Percentiles rank a stretch among this genome's conserved stretches.
Conservation (phyloP, 495 filamentous ascomycete genomes). For the Penicillium crystallinum region DNA sequence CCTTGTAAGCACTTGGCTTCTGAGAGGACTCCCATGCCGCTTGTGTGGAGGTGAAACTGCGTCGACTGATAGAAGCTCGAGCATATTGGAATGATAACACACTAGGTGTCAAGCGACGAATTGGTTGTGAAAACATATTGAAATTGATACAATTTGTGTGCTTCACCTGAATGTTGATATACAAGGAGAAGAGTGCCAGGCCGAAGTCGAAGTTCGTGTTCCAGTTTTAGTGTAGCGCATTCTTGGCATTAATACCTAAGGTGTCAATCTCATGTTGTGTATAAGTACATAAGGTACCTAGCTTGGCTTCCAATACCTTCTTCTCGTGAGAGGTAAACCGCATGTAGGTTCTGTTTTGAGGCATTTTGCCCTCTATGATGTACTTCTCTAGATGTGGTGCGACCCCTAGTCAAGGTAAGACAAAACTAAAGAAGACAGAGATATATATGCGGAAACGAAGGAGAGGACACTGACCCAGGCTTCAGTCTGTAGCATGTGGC, state of each 20-base stretch:
- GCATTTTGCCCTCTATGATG: too few species aligned
- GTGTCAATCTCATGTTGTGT: not conserved
- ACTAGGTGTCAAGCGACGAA: not conserved
- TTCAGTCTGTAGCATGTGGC: too few species aligned
- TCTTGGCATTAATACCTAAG: constrained; percentile 2
- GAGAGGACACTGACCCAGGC: too few species aligned
- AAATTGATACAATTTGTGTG: not conserved
- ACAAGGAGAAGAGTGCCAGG: not conserved
- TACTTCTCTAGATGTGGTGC: too few species aligned
- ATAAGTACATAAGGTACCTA: too few species aligned
- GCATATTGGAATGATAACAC: not conserved
- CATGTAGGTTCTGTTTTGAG: too few species aligned
- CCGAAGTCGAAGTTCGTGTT: constrained; percentile 3
- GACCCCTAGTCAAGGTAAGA: too few species aligned
- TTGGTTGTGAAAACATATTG: constrained; percentile 9
- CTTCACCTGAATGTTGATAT: not conserved
- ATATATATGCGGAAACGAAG: too few species aligned
- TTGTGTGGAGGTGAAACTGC: constrained; percentile 15
- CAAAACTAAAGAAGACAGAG: too few species aligned
- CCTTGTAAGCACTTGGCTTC: constrained; percentile 22
- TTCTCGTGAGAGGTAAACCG: too few species aligned
- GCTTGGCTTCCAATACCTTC: too few species aligned
- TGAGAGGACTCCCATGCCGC: constrained; percentile 11
- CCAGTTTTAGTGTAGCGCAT: not conserved
- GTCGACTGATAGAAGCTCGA: not conserved